Conservation (phyloP, 1,284 basidiomycete genomes). For the Spongispora temasekensis region DNA sequence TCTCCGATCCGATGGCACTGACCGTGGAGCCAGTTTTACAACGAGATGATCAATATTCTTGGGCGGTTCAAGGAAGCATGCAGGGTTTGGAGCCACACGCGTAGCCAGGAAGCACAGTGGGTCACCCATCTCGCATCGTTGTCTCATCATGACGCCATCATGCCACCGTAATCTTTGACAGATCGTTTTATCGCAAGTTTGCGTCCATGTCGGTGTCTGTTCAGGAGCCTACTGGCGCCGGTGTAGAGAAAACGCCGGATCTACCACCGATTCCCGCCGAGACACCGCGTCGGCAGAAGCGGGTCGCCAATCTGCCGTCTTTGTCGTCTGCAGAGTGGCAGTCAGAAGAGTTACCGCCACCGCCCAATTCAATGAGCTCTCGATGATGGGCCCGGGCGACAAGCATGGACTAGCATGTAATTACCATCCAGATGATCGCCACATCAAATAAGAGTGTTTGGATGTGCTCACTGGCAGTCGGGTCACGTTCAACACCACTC, state of each 20-base stretch:
- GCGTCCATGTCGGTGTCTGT: conserved; percentile 43
- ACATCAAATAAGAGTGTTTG: no score
- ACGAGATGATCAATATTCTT: conserved; percentile 72
- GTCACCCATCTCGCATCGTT: not conserved
- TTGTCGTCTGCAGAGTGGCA: conserved; percentile 53
- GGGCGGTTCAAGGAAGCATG: conserved; percentile 76
- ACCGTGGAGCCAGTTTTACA: conserved; percentile 69
- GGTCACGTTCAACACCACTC: no score
- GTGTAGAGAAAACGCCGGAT: conserved; percentile 8
- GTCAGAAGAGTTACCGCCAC: conserved; percentile 34
- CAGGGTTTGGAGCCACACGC: conserved; percentile 69
- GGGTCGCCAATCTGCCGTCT: conserved; percentile 42
- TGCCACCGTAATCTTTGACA: conserved; percentile 16
- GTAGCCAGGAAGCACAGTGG: conserved; percentile 61
- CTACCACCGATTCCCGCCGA: conserved; percentile 6
- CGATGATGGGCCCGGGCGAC: conserved; percentile 1
- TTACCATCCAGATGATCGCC: no score
- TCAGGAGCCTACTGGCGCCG: conserved; percentile 21
- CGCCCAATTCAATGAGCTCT: conserved; percentile 2
- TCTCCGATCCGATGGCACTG: not conserved
- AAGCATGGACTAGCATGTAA: not conserved
- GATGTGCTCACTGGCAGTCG: no score
- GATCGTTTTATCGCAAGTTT: conserved; percentile 43
- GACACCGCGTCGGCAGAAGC: conserved; percentile 19
- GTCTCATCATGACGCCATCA: not conserved